phyloP scores from a whole-genome alignment of 495 filamentous ascomycete species.

The Astrothelium macrocarpum region DNA sequence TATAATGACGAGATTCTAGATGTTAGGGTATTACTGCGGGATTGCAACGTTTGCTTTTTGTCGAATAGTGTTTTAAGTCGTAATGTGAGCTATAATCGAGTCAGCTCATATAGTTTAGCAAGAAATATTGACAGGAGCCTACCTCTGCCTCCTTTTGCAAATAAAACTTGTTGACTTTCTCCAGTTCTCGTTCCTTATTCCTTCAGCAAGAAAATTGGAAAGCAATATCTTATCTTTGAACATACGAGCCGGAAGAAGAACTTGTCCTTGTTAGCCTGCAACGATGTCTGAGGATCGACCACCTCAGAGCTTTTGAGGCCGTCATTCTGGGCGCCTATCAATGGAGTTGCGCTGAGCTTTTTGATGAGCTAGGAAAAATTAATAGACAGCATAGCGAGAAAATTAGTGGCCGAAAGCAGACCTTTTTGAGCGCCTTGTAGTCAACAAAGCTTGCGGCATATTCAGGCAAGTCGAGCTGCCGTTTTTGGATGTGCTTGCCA shows the following conservation, averaged over 20 bases:
- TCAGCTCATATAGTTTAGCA: slow-evolving; percentile 8
- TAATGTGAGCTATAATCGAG: slow-evolving; percentile 62
- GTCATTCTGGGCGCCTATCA: slow-evolving; percentile 63
- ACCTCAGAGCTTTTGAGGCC: slow-evolving; percentile 38
- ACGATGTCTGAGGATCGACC: slow-evolving; percentile 71
- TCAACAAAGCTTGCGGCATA: slow-evolving; percentile 99
- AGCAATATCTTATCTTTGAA: not conserved
- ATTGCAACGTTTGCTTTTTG: slow-evolving; percentile 83
- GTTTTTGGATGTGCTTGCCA: slow-evolving; percentile 97
- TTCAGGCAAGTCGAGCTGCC: slow-evolving; percentile 96
- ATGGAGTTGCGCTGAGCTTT: slow-evolving; percentile 83
- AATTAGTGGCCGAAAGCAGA: slow-evolving; percentile 25
- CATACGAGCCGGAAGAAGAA: slow-evolving; percentile 96
- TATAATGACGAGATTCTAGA: slow-evolving; percentile 87
- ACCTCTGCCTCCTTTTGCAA: slow-evolving; percentile 97
- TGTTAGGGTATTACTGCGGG: slow-evolving; percentile 51
- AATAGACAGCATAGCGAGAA: not conserved
- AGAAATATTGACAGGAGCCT: no score
- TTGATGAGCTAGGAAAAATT: slow-evolving; percentile 74
- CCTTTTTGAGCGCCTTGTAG: slow-evolving; percentile 98
- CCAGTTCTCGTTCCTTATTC: slow-evolving; percentile 80
- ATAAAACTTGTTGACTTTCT: slow-evolving; percentile 98
- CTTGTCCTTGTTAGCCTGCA: slow-evolving; percentile 94
- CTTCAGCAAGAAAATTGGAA: not conserved
- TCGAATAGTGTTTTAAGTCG: slow-evolving; percentile 84